A percentile compares a stretch with the other conserved stretches of the same genome.
Conservation (phyloP, 2,329 filamentous ascomycete genomes). For the Colletotrichum siamense region DNA sequence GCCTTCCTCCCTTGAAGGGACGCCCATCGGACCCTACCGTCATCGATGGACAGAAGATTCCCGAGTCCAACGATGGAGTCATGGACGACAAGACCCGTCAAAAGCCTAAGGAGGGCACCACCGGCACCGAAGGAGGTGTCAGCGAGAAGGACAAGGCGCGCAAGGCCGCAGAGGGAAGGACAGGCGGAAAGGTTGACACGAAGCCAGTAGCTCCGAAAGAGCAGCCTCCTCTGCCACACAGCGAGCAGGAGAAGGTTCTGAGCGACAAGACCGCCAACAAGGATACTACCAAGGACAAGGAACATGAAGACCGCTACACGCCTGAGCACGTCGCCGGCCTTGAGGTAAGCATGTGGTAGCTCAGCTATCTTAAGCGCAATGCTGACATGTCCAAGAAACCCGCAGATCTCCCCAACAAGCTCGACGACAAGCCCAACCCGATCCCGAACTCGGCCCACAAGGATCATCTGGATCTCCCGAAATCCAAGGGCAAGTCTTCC, state of each 20-base stretch:
- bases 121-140: conserved; percentile 88
- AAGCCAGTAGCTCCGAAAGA: conserved; percentile 86
- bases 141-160: conserved; percentile 83
- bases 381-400: conserved; percentile 67
- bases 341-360: conserved; percentile 56
- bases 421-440: conserved; percentile 76
- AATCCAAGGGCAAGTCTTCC: conserved; percentile 32
- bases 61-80: conserved; percentile 76
- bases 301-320: conserved; percentile 44
- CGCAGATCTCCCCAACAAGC: conserved; percentile 77
- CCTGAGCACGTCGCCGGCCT: conserved; percentile 52
- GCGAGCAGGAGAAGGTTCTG: conserved; percentile 74
- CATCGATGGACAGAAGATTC: conserved; percentile 66
- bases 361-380: not conserved
- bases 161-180: conserved; percentile 70
- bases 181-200: conserved; percentile 71
- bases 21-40: conserved; percentile 57
- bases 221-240: conserved; percentile 79
- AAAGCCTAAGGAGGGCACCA: conserved; percentile 82
- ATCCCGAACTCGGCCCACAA: conserved; percentile 70
- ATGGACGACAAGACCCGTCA: conserved; percentile 88
- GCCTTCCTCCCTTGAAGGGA: conserved; percentile 52
- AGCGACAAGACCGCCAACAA: conserved; percentile 45
- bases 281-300: conserved; percentile 46
- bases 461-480: conserved; percentile 63